Evolutionary conservation across 495 filamentous ascomycete genomes (phyloP).

Genomic region (Aspergillus coremiiformis): DNA sequence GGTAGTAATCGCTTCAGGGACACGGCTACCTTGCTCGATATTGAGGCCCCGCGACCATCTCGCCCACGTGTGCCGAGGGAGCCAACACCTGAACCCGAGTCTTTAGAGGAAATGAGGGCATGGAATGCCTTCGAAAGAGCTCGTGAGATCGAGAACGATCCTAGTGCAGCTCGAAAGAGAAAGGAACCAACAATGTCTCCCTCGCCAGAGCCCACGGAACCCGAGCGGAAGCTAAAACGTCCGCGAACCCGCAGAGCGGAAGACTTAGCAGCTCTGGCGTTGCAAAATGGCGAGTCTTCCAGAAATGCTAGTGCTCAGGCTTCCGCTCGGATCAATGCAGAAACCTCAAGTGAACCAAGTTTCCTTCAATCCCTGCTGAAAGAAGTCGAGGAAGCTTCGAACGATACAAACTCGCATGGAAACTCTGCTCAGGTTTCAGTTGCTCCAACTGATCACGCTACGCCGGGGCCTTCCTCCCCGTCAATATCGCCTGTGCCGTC

Average conservation of each 20-base stretch:
- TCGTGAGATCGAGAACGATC: slow-evolving; percentile 55
- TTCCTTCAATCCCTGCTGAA: slow-evolving; percentile 79
- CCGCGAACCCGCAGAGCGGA: slow-evolving; percentile 60
- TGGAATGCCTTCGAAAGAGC: slow-evolving; percentile 88
- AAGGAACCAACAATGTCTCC: slow-evolving; percentile 75
- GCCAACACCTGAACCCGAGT: slow-evolving; percentile 54
- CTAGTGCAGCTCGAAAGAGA: slow-evolving; percentile 55
- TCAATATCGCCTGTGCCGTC: slow-evolving; percentile 64
- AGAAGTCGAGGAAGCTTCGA: slow-evolving; percentile 70
- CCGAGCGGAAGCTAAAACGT: slow-evolving; percentile 74
- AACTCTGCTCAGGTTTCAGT: slow-evolving; percentile 40
- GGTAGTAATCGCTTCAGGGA: slow-evolving; percentile 64
- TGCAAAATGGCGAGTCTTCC: slow-evolving; percentile 41
- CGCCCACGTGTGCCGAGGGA: slow-evolving; percentile 38
- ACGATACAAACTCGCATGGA: slow-evolving; percentile 41
- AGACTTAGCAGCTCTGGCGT: slow-evolving; percentile 38
- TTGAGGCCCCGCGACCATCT: slow-evolving; percentile 39
- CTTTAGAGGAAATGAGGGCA: slow-evolving; percentile 69
- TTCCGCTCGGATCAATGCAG: slow-evolving; percentile 24
- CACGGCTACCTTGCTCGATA: slow-evolving; percentile 46
- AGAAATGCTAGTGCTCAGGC: slow-evolving; percentile 28
- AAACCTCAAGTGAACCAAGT: slow-evolving; percentile 42
- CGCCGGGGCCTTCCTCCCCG: slow-evolving; percentile 61
- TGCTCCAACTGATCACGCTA: slow-evolving; percentile 36
- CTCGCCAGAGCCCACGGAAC: slow-evolving; percentile 50